These are phyloP conservation scores for Salix caprea DNA, from an alignment of 345 rosid genomes.

Conservation along the genomic window DNA sequence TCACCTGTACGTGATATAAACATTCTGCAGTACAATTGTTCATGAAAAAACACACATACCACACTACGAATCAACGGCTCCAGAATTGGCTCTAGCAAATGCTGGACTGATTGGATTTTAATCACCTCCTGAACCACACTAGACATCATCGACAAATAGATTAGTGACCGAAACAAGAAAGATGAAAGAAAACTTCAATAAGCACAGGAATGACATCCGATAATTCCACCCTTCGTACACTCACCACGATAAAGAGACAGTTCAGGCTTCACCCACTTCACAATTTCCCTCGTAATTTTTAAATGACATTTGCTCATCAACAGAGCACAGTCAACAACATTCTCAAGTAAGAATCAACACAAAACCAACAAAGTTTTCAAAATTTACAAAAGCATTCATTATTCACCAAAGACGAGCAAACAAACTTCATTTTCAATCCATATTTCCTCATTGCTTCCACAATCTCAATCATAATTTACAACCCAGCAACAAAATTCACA, in stretches of 20 bases:
- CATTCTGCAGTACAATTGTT: neutral
- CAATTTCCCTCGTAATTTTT: neutral
- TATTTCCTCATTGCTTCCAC: neutral
- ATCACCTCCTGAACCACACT: slow-evolving; percentile 95
- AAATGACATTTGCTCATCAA: neutral
- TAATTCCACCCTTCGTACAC: neutral
- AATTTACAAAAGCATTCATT: neutral
- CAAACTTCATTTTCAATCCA: neutral
- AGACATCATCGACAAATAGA: slow-evolving; percentile 23
- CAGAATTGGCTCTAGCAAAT: slow-evolving; percentile 73
- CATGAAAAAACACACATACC: slow-evolving; percentile 42
- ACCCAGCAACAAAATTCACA: neutral
- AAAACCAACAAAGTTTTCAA: neutral
- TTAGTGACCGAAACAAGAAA: slow-evolving; percentile 11
- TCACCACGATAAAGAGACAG: neutral
- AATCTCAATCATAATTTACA: neutral
- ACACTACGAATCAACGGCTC: slow-evolving; percentile 95
- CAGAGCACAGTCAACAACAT: neutral
- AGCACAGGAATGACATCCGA: neutral
- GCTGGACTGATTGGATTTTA: slow-evolving; percentile 64
- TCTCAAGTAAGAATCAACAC: neutral
- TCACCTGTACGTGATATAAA: neutral
- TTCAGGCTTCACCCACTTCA: neutral
- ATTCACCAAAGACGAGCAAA: neutral
- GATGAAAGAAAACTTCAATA: neutral